These are phyloP conservation scores for Trametes elegans DNA, from an alignment of 768 basidiomycete genomes.

Conservation along the genomic window DNA sequence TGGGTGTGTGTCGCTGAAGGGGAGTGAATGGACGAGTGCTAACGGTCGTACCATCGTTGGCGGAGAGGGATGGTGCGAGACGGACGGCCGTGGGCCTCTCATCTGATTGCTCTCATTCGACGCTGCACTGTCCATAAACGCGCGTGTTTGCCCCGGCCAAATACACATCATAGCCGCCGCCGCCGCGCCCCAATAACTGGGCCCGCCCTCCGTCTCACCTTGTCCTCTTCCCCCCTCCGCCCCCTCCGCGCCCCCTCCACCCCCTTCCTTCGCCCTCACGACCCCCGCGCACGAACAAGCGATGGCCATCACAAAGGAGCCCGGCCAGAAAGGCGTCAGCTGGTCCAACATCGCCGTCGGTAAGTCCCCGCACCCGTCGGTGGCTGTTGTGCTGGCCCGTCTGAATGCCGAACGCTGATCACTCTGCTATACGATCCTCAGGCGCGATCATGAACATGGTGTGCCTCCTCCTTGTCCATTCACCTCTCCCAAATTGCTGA, in stretches of 20 bases:
- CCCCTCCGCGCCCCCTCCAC: conserved; percentile 17
- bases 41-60: conserved; percentile 16
- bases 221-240: conserved; percentile 8
- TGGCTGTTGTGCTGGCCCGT: conserved; percentile 21
- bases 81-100: not conserved
- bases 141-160: conserved; percentile 25
- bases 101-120: too few species aligned
- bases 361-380: conserved; percentile 39
- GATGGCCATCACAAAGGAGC: conserved; percentile 84
- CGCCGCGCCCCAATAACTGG: conserved; percentile 22
- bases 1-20: too few species aligned
- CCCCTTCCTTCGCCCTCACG: conserved; percentile 12
- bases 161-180: conserved; percentile 17
- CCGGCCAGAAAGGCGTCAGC: conserved; percentile 87
- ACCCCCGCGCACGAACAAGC: conserved; percentile 18
- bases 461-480: conserved; percentile 20
- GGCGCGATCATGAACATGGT: conserved; percentile 99
- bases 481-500: conserved; percentile 8
- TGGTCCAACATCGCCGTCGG: conserved; percentile 97
- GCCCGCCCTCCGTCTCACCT: not conserved
- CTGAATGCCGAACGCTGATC: conserved; percentile 24
- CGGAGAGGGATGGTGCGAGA: not conserved
- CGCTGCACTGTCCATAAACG: too few species aligned
- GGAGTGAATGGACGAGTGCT: not conserved
- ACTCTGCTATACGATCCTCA: conserved; percentile 35